phyloP scores from a whole-genome alignment of 176 grass and related monocot species.

The Hordeum marinum region DNA sequence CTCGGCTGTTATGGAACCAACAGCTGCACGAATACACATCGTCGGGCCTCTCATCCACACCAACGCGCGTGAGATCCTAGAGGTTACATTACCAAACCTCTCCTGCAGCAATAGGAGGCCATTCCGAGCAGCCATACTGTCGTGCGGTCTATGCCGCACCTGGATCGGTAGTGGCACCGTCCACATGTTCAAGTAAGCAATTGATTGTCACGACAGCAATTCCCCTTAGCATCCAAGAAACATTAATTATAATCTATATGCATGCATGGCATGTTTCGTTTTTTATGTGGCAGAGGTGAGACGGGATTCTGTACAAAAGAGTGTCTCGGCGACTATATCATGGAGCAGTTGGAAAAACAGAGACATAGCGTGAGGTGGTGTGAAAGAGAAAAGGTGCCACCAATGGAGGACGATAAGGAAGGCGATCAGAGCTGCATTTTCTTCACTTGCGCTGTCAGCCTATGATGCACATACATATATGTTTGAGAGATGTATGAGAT shows the following conservation, averaged over 20 bases:
- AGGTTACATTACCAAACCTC: not conserved
- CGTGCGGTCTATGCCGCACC: slow-evolving; percentile 34
- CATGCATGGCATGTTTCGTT: not conserved
- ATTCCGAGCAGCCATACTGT: slow-evolving; percentile 2
- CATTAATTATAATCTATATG: not conserved
- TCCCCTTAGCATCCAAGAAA: not conserved
- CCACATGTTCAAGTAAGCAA: slow-evolving; percentile 61
- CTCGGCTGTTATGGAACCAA: slow-evolving; percentile 14
- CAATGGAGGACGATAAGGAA: not conserved
- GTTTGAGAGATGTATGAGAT: not conserved
- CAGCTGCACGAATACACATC: not conserved
- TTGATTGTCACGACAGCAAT: not conserved
- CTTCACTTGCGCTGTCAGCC: not conserved
- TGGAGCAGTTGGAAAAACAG: slow-evolving; percentile 21
- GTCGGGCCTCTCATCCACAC: not conserved
- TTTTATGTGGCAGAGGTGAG: slow-evolving; percentile 41
- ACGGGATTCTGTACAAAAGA: slow-evolving; percentile 45
- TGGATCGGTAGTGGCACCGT: slow-evolving; percentile 18
- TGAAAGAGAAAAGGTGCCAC: not conserved
- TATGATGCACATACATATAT: not conserved
- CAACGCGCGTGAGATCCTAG: not conserved
- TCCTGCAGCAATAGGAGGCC: not conserved
- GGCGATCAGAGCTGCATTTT: slow-evolving; percentile 28
- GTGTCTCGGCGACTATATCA: slow-evolving; percentile 35
- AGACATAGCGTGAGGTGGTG: not conserved